Evolutionary conservation across 2,329 filamentous ascomycete genomes (phyloP), one percentile per base, ranked within the genome.

Genomic region (Thielaviopsis cerberus): DNA sequence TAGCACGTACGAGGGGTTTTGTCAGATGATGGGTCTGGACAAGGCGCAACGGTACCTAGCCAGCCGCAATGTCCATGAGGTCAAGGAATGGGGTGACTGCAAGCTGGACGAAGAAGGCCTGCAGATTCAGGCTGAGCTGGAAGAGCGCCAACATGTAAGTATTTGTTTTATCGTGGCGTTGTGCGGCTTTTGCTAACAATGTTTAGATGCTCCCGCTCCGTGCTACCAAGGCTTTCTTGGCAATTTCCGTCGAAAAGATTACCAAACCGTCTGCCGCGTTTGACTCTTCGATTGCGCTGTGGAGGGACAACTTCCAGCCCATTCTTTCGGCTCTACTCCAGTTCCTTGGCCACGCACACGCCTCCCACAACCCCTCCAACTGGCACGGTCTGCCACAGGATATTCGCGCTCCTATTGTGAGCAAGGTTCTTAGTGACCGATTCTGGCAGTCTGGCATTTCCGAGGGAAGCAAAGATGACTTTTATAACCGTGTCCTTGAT

Each of bases 381-480:
- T 98, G 92, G 91, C 75, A 77, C 10, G 79, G 83, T 30, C 72
- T 95, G 17, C 84, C 89, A 1, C 68, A 74, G 11, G 88, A 94
- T 50, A 84, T 94, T 75, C 83, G 83, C 60, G 73, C 77, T 4
- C 17, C 41, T 2, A 81, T 94, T 56, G 86, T 97, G 45, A 79
- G 82, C 51, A 80, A 87, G 23, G 88, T 97, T 22, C 73, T 98
- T 23, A 94, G 89, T 15, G 92, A 98, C 69, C 80, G 92, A 24
- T 98, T 98, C 69, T 98, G 92, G 92, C 92, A 98, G 73, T 88
- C 90, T 6, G 92, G 92, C 10, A 98, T 98, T 55, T 97, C 92
- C 0, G 86, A 85, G 62, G 92, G 94, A 25, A 97, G 88, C 64
- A 89, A 92, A 68, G 92, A 97, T 62, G 91, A 97, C 60, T 98